Percentiles rank a stretch among this genome's conserved stretches.
Evolutionary conservation across 768 basidiomycete species (phyloP).

Genomic region (Scleroderma bovista): DNA sequence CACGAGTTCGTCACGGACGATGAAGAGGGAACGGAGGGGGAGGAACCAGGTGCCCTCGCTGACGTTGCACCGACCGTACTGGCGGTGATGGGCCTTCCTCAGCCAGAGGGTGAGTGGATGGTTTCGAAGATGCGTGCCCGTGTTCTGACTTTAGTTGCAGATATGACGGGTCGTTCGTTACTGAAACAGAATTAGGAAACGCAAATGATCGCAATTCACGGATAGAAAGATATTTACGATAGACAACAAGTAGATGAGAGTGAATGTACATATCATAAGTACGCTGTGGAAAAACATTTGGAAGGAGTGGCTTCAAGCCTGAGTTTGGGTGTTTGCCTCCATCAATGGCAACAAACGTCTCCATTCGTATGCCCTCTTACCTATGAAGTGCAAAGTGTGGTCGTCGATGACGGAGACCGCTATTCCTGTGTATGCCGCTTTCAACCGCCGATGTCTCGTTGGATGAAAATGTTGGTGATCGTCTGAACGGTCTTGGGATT

Average conservation of each 20-base stretch:
- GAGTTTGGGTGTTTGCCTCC: too few species aligned
- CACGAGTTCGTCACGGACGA: slow-evolving; percentile 49
- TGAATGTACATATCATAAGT: background rate
- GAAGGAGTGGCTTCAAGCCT: too few species aligned
- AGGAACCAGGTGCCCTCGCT: slow-evolving; percentile 72
- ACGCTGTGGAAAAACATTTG: too few species aligned
- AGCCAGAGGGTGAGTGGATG: slow-evolving; percentile 56
- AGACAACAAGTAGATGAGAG: background rate
- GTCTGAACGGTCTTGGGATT: too few species aligned
- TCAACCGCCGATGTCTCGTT: too few species aligned
- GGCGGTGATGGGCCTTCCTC: slow-evolving; percentile 64
- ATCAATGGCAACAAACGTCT: too few species aligned
- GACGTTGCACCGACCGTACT: slow-evolving; percentile 91
- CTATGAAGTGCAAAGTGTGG: too few species aligned
- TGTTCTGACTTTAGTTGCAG: background rate
- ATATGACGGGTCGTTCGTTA: slow-evolving; percentile 1
- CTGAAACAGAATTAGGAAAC: background rate
- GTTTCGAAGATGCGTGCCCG: too few species aligned
- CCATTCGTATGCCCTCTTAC: too few species aligned
- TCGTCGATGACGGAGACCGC: too few species aligned
- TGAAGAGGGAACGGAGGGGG: slow-evolving; percentile 39
- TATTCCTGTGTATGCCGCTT: too few species aligned
- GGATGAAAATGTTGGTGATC: too few species aligned
- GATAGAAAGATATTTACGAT: background rate
- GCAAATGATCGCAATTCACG: background rate